Conservation (phyloP, 2,329 filamentous ascomycete species). For the Plenodomus tracheiphilus region DNA sequence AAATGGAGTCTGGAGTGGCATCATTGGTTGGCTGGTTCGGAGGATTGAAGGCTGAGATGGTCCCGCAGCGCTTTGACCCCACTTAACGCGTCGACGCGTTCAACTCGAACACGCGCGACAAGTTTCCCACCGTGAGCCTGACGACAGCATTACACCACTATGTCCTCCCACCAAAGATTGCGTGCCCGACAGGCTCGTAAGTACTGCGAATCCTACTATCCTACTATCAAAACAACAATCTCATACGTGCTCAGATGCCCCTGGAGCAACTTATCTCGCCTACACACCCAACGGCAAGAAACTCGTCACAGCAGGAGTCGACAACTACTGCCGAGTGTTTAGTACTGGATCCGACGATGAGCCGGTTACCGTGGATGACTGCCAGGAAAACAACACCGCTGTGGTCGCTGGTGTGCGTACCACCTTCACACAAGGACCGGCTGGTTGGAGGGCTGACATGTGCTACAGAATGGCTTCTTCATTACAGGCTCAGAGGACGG, state of each 20-base stretch:
- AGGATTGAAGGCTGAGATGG: neutral
- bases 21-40: no score
- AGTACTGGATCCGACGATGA: slow-evolving; percentile 90
- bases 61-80: neutral
- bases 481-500: slow-evolving; percentile 92
- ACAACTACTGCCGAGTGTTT: slow-evolving; percentile 92
- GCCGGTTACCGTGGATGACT: slow-evolving; percentile 88
- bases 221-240: no score
- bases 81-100: slow-evolving; percentile 3
- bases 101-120: slow-evolving; percentile 2
- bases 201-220: slow-evolving; percentile 1
- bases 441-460: slow-evolving; percentile 17
- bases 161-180: slow-evolving; percentile 21
- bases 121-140: neutral
- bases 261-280: slow-evolving; percentile 81
- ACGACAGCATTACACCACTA: slow-evolving; percentile 7
- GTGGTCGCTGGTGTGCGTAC: slow-evolving; percentile 68
- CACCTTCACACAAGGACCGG: neutral
- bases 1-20: no score
- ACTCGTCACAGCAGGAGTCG: slow-evolving; percentile 87
- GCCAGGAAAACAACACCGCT: slow-evolving; percentile 80
- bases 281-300: slow-evolving; percentile 89
- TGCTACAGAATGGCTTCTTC: slow-evolving; percentile 72
- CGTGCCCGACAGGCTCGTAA: slow-evolving; percentile 40
- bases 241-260: slow-evolving; percentile 63